Percentiles rank a stretch among this genome's conserved stretches.
Conservation (phyloP, 2,329 filamentous ascomycete genomes). For the Davidsoniella eucalypti region DNA sequence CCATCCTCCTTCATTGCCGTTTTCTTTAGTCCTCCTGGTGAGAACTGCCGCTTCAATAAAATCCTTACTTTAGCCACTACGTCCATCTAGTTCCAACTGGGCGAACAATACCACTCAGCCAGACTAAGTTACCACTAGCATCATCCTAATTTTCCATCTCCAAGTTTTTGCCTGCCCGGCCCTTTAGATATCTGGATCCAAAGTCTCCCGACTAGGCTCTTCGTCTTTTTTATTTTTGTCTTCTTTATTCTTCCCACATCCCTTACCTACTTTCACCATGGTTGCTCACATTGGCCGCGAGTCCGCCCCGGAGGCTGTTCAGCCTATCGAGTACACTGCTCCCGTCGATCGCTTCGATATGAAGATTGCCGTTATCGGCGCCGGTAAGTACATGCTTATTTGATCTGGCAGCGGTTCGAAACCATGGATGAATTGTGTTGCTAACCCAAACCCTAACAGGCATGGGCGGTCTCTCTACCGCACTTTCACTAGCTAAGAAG, state of each 20-base stretch:
- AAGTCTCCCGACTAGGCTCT: neutral
- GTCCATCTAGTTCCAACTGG: too few relatives aligned
- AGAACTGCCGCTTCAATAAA: neutral
- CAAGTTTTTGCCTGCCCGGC: neutral
- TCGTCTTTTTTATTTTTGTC: neutral
- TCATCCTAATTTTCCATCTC: neutral
- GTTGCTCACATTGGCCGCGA: constrained; percentile 9
- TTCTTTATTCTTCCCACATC: neutral
- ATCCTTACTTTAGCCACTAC: neutral
- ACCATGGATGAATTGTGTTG: neutral
- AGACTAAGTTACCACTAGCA: neutral
- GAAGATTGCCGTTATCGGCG: constrained; percentile 35
- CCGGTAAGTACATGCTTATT: constrained; percentile 22
- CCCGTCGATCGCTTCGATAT: constrained; percentile 16
- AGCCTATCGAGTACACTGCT: constrained; percentile 4
- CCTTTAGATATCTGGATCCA: neutral
- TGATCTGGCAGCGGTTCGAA: neutral
- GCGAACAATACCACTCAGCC: too few relatives aligned
- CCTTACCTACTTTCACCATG: constrained; percentile 7
- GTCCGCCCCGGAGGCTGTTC: constrained; percentile 5
- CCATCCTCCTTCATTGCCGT: too few relatives aligned
- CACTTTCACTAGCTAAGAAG: constrained; percentile 57
- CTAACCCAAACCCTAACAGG: constrained; percentile 26
- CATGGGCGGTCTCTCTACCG: constrained; percentile 62
- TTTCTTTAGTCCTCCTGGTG: too few relatives aligned